These are phyloP conservation scores for Hanseniaspora guilliermondii DNA, from an alignment of 805 yeast species.

Conservation along the genomic window DNA sequence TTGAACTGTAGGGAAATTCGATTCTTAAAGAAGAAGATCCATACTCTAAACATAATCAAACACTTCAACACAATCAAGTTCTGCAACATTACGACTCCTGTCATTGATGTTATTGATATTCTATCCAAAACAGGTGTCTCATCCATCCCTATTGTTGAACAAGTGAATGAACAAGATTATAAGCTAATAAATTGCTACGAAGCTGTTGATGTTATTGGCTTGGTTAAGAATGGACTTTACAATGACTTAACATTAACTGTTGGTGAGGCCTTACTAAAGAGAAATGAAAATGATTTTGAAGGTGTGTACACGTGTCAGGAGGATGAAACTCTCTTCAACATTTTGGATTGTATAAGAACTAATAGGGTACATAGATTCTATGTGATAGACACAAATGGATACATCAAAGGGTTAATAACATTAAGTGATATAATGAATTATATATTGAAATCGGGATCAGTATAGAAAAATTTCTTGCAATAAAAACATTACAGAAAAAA, in stretches of 20 bases:
- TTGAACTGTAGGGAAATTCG: slow-evolving; percentile 91
- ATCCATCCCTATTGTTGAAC: slow-evolving; percentile 87
- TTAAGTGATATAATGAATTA: slow-evolving; percentile 82
- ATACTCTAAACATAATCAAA: slow-evolving; percentile 55
- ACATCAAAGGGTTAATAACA: slow-evolving; percentile 71
- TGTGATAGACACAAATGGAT: slow-evolving; percentile 76
- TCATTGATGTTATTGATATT: slow-evolving; percentile 78
- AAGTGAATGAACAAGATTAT: slow-evolving; percentile 29
- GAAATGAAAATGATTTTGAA: slow-evolving; percentile 85
- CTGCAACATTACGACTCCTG: slow-evolving; percentile 83
- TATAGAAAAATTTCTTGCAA: too few relatives aligned
- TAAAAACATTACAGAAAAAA: too few relatives aligned
- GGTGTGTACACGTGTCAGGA: slow-evolving; percentile 94
- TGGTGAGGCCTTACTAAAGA: slow-evolving; percentile 87
- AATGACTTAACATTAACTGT: slow-evolving; percentile 81
- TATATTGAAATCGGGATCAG: slow-evolving; percentile 48
- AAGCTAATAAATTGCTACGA: slow-evolving; percentile 81
- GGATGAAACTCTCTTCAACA: slow-evolving; percentile 72
- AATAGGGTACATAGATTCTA: slow-evolving; percentile 84
- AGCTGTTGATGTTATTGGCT: slow-evolving; percentile 84
- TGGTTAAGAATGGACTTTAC: slow-evolving; percentile 88
- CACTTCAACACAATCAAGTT: slow-evolving; percentile 43
- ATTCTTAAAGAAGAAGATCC: slow-evolving; percentile 63
- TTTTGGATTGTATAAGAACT: slow-evolving; percentile 84
- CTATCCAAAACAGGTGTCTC: slow-evolving; percentile 72